phyloP scores from a whole-genome alignment of 495 filamentous ascomycete genomes.

The Penicillium lagena region DNA sequence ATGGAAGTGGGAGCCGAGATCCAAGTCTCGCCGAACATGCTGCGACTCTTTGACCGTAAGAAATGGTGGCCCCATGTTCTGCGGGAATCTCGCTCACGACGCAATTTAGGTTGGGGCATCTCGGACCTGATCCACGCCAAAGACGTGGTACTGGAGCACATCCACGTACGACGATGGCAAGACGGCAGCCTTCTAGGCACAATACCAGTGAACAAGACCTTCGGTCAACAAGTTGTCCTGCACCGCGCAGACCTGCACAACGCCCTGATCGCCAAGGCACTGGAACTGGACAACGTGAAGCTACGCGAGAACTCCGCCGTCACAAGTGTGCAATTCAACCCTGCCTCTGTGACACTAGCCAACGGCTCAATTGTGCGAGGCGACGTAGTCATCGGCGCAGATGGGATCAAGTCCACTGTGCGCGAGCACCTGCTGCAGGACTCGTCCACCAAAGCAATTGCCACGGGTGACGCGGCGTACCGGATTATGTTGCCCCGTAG shows the following conservation, averaged over 20 bases:
- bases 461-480: slow-evolving; percentile 41
- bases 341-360: slow-evolving; percentile 26
- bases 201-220: slow-evolving; percentile 35
- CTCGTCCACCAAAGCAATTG: slow-evolving; percentile 17
- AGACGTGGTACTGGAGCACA: slow-evolving; percentile 33
- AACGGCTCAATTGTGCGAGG: slow-evolving; percentile 27
- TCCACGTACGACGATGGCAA: slow-evolving; percentile 38
- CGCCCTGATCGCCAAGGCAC: slow-evolving; percentile 29
- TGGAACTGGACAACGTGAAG: slow-evolving; percentile 29
- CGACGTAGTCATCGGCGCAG: slow-evolving; percentile 40
- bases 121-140: slow-evolving; percentile 31
- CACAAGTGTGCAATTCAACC: slow-evolving; percentile 21
- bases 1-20: slow-evolving; percentile 72
- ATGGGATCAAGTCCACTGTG: slow-evolving; percentile 40
- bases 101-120: slow-evolving; percentile 35
- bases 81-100: too few species aligned
- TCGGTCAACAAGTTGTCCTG: slow-evolving; percentile 35
- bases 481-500: slow-evolving; percentile 33
- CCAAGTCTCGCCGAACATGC: slow-evolving; percentile 73
- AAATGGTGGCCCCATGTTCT: too few species aligned
- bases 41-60: slow-evolving; percentile 57
- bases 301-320: slow-evolving; percentile 29
- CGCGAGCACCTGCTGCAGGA: slow-evolving; percentile 25
- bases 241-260: slow-evolving; percentile 42
- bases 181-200: slow-evolving; percentile 30